Percentiles rank a stretch among this genome's conserved stretches.
phyloP scores from a whole-genome alignment of 2,329 filamentous ascomycete genomes.

The Lojkania enalia region DNA sequence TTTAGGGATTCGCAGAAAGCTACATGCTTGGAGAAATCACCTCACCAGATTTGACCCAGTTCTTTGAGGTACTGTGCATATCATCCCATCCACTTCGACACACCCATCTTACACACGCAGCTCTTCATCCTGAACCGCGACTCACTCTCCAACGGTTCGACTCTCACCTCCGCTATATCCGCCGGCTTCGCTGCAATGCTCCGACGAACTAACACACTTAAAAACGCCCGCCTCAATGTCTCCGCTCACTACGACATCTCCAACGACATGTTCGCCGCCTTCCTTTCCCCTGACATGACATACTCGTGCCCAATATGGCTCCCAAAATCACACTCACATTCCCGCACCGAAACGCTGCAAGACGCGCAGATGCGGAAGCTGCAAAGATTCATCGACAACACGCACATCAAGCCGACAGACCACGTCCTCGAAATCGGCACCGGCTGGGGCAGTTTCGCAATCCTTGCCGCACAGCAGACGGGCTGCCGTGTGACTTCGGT shows the following conservation, averaged over 20 bases:
- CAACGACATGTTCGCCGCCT: slow-evolving; percentile 75
- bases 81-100: no score
- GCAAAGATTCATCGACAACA: slow-evolving; percentile 66
- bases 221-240: slow-evolving; percentile 64
- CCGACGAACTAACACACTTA: slow-evolving; percentile 52
- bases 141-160: slow-evolving; percentile 66
- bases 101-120: slow-evolving; percentile 40
- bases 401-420: slow-evolving; percentile 64
- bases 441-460: slow-evolving; percentile 75
- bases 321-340: slow-evolving; percentile 45
- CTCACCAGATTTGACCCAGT: slow-evolving; percentile 66
- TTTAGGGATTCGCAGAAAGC: slow-evolving; percentile 67
- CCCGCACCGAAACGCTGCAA: slow-evolving; percentile 62
- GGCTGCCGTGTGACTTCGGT: slow-evolving; percentile 70
- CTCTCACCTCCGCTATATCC: slow-evolving; percentile 62
- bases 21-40: slow-evolving; percentile 75
- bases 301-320: slow-evolving; percentile 73
- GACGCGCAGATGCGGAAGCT: slow-evolving; percentile 70
- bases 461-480: slow-evolving; percentile 66
- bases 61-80: slow-evolving; percentile 65
- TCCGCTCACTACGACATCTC: slow-evolving; percentile 75
- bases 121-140: slow-evolving; percentile 72
- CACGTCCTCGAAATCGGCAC: slow-evolving; percentile 76
- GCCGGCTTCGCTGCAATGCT: slow-evolving; percentile 60
- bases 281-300: slow-evolving; percentile 75